These are phyloP conservation scores for Dendrobium chrysotoxum DNA, from an alignment of 106 monocot species.

Conservation along the genomic window DNA sequence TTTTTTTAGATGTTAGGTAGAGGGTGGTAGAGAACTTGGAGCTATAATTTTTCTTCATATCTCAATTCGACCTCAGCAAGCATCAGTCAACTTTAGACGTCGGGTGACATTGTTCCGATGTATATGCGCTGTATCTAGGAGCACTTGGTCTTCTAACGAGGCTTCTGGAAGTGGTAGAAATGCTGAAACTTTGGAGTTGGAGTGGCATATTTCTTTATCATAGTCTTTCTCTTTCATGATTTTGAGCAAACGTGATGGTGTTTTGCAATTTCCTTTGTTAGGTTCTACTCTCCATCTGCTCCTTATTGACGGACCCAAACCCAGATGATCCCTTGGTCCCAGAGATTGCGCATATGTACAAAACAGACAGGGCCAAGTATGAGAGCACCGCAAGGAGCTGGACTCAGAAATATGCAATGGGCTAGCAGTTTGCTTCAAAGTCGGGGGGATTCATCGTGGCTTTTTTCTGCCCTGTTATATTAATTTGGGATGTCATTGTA, in stretches of 20 bases:
- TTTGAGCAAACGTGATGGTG: not conserved
- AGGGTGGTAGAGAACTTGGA: too few relatives aligned
- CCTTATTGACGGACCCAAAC: slow-evolving; percentile 8
- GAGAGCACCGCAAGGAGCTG: slow-evolving; percentile 21
- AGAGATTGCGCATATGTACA: slow-evolving; percentile 22
- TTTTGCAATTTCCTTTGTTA: not conserved
- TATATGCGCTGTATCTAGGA: too few relatives aligned
- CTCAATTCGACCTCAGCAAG: too few relatives aligned
- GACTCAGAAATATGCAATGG: slow-evolving; percentile 25
- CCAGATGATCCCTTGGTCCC: slow-evolving; percentile 20
- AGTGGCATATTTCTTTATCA: not conserved
- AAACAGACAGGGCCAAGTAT: slow-evolving; percentile 18
- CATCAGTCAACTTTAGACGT: too few relatives aligned
- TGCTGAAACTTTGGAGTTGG: too few relatives aligned
- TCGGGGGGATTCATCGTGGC: not conserved
- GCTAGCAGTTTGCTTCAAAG: slow-evolving; percentile 1
- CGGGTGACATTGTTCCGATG: too few relatives aligned
- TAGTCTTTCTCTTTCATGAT: not conserved
- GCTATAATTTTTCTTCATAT: too few relatives aligned
- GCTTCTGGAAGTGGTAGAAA: too few relatives aligned
- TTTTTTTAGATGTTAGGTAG: too few relatives aligned
- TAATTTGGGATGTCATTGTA: not conserved
- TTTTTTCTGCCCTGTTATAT: not conserved
- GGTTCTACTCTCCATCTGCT: slow-evolving; percentile 12
- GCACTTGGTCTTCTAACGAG: too few relatives aligned